Evolutionary conservation across 1,139 yeast genomes (phyloP), one percentile per base, ranked within the genome.

Genomic region (Meyerozyma sp.): DNA sequence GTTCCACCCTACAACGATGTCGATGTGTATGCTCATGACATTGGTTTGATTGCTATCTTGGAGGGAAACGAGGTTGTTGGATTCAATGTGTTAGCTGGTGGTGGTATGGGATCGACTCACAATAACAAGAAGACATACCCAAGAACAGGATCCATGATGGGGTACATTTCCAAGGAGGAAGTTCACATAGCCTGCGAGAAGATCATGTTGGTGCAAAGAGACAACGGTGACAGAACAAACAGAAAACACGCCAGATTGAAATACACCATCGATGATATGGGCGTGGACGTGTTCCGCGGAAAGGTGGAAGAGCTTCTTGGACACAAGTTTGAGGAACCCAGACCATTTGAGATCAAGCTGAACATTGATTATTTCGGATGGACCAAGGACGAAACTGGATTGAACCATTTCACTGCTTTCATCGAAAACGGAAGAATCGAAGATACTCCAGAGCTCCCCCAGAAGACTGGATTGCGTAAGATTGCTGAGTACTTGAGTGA

Each of bases 91-190:
- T 77, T 86, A 49, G 96, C 84, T 50, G 98, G 98, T 64, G 98
- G 98, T 71, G 98, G 98, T 75, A 91, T 93, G 98, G 98, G 98
- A 57, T 79, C 95, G 35, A 93, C 98, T 29, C 98, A 93, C 66
- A 91, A 91, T 74, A 93, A 93, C 72, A 85, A 85, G 61, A 93
- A 91, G 76, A 93, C 98, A 0, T 93, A 93, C 59, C 98, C 98
- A 55, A 81, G 98, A 70, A 80, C 95, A 13, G 98, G 96, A 49
- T 83, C 95, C 20, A 69, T 82, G 67, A 77, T 91, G 54, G 98
- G 98, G 30, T 93, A 69, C 59, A 81, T 84, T 42, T 54, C 81
- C 8, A 75, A 73, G 49, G 91, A 84, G 43, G 78, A 89, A 62
- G 75, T 88, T 44, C 82, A 81, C 48, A 69, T 78, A 48, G 96